These are phyloP conservation scores for Fusarium ramigenum DNA, from an alignment of 2,329 filamentous ascomycete genomes.

Conservation along the genomic window DNA sequence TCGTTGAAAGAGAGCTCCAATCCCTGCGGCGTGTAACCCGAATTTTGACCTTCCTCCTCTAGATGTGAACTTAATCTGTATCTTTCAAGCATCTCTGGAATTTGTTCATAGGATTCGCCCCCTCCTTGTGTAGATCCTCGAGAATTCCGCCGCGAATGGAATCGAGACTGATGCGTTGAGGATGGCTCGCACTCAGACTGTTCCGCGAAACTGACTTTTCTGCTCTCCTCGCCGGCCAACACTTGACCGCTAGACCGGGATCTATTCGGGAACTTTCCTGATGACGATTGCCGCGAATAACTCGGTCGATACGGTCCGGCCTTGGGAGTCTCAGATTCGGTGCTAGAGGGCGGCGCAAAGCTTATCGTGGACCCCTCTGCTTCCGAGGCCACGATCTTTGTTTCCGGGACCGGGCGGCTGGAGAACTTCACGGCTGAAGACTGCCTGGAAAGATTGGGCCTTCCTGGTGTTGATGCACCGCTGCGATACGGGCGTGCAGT, in stretches of 20 bases:
- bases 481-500: slow-evolving; percentile 35
- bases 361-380: slow-evolving; percentile 72
- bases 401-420: slow-evolving; percentile 76
- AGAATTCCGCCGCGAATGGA: slow-evolving; percentile 52
- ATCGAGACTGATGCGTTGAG: slow-evolving; percentile 39
- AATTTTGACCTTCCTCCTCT: slow-evolving; percentile 46
- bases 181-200: slow-evolving; percentile 36
- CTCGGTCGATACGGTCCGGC: slow-evolving; percentile 47
- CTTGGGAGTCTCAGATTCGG: slow-evolving; percentile 42
- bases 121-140: slow-evolving; percentile 42
- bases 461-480: slow-evolving; percentile 42
- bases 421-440: slow-evolving; percentile 71
- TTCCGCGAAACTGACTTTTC: slow-evolving; percentile 71
- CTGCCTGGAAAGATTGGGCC: slow-evolving; percentile 62
- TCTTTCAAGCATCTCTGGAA: slow-evolving; percentile 56
- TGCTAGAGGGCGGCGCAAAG: slow-evolving; percentile 62
- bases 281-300: slow-evolving; percentile 57
- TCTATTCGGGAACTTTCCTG: slow-evolving; percentile 69
- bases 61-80: slow-evolving; percentile 44
- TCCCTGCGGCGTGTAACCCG: slow-evolving; percentile 66
- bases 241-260: slow-evolving; percentile 69
- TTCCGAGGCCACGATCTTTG: slow-evolving; percentile 67
- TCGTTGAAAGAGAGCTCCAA: slow-evolving; percentile 86
- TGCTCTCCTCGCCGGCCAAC: slow-evolving; percentile 63
- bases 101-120: slow-evolving; percentile 53